These are phyloP conservation scores for Magnolia kwangsiensis DNA, from an alignment of 164 flowering plant genomes.

Conservation along the genomic window DNA sequence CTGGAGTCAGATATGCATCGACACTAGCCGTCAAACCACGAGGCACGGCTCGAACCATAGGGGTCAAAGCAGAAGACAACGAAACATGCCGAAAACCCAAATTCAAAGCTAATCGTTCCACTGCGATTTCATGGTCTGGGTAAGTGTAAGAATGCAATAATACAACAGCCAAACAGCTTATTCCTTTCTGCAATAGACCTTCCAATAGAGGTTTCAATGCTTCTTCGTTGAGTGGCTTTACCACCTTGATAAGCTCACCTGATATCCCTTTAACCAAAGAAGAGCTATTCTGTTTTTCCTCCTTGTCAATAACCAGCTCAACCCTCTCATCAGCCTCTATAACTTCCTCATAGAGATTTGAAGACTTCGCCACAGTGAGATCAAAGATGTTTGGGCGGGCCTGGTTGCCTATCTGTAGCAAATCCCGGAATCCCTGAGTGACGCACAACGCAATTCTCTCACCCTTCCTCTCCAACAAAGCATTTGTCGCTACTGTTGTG, in stretches of 20 bases:
- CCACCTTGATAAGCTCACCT: constrained; percentile 72
- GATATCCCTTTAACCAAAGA: constrained; percentile 62
- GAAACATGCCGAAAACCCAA: constrained; percentile 94
- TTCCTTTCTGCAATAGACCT: constrained; percentile 64
- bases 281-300: constrained; percentile 16
- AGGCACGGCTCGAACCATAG: constrained; percentile 98
- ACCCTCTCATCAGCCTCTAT: constrained; percentile 89
- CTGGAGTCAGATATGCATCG: constrained; percentile 96
- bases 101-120: constrained; percentile 61
- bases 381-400: constrained; percentile 95
- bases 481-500: constrained; percentile 97
- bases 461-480: constrained; percentile 89
- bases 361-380: constrained; percentile 76
- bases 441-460: constrained; percentile 94
- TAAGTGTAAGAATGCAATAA: constrained; percentile 92
- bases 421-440: constrained; percentile 79
- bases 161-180: constrained; percentile 83
- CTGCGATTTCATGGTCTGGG: constrained; percentile 71
- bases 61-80: constrained; percentile 83
- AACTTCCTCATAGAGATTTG: constrained; percentile 89
- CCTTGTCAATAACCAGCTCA: constrained; percentile 56
- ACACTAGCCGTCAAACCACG: constrained; percentile 96
- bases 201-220: constrained; percentile 51
- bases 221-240: constrained; percentile 66
- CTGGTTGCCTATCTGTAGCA: constrained; percentile 94